These are phyloP conservation scores for Heracleum sosnowskyi DNA, from an alignment of 129 eudicot genomes.

Conservation along the genomic window DNA sequence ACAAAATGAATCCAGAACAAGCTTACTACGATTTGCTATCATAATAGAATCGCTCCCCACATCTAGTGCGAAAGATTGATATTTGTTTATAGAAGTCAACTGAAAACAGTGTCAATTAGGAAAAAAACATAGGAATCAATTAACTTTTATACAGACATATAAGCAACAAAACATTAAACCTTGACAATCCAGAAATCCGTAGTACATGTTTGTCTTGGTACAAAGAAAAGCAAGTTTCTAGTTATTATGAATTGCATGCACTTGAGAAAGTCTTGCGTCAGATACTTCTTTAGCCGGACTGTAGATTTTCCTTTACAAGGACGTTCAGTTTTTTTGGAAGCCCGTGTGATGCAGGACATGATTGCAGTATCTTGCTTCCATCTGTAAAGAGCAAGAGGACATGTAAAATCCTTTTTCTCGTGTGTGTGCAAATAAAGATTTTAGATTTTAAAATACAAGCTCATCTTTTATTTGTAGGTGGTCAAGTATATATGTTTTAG, in stretches of 20 bases:
- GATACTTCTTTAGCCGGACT: constrained; percentile 45
- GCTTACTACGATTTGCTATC: background rate
- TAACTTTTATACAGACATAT: background rate
- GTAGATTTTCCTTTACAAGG: constrained; percentile 85
- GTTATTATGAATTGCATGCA: background rate
- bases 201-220: background rate
- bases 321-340: constrained; percentile 68
- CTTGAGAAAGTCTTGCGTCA: background rate
- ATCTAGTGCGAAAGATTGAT: background rate
- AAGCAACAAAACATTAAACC: background rate
- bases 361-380: constrained; percentile 72
- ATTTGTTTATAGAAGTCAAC: background rate
- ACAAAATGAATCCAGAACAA: background rate
- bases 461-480: background rate
- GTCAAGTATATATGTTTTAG: background rate
- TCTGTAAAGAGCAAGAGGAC: constrained; percentile 35
- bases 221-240: background rate
- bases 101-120: background rate
- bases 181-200: background rate
- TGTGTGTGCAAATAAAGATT: constrained; percentile 7
- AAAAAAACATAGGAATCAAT: background rate
- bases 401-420: constrained; percentile 1
- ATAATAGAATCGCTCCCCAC: background rate
- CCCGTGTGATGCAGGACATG: constrained; percentile 81
- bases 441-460: background rate